These are phyloP conservation scores for Benincasa hispida DNA, from an alignment of 306 rosid genomes.

Conservation along the genomic window DNA sequence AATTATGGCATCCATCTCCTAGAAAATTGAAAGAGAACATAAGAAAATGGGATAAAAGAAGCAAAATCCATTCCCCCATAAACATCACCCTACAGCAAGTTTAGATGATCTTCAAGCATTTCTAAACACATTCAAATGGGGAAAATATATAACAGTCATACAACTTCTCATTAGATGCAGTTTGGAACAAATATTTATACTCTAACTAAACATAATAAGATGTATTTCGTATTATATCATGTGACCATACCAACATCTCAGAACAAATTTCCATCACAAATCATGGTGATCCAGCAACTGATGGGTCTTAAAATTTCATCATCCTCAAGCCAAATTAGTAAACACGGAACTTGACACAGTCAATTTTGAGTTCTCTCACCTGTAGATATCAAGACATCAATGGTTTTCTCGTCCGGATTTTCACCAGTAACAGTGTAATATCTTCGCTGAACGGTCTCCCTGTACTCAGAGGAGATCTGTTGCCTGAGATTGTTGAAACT, in stretches of 20 bases:
- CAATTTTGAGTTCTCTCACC: constrained; percentile 24
- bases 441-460: constrained; percentile 87
- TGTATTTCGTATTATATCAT: background rate
- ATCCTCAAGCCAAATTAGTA: background rate
- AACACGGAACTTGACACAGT: background rate
- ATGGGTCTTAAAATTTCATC: background rate
- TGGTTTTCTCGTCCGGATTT: constrained; percentile 85
- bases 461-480: constrained; percentile 62
- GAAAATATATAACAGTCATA: background rate
- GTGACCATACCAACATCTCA: background rate
- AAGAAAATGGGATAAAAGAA: background rate
- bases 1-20: background rate
- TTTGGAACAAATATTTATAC: background rate
- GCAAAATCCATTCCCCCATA: background rate
- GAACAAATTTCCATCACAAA: background rate
- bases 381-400: constrained; percentile 75
- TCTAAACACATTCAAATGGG: background rate
- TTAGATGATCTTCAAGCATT: background rate
- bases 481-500: constrained; percentile 46
- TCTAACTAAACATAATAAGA: background rate
- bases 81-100: background rate
- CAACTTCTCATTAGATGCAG: background rate
- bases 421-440: constrained; percentile 92
- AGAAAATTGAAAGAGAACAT: background rate
- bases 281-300: background rate